Percentiles rank a stretch among this genome's conserved stretches.
Conservation (phyloP, 2,329 filamentous ascomycete genomes). For the Aspergillus brasiliensis region DNA sequence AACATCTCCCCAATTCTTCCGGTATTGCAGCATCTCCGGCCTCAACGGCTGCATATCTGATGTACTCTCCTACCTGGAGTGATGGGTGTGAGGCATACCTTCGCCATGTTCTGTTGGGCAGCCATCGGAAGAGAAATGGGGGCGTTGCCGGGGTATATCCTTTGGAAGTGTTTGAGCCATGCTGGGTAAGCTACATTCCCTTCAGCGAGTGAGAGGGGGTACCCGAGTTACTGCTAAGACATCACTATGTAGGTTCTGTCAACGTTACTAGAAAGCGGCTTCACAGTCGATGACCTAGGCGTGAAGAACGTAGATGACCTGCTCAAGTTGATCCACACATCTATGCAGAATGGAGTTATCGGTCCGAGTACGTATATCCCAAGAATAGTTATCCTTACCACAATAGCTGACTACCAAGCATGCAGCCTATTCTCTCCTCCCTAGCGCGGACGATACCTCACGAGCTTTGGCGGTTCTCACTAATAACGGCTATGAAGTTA, state of each 20-base stretch:
- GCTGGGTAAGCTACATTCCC: conserved; percentile 18
- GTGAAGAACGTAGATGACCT: not conserved
- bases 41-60: conserved; percentile 43
- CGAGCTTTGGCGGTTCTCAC: not conserved
- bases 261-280: conserved; percentile 10
- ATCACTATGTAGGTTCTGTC: not conserved
- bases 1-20: conserved; percentile 32
- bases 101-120: conserved; percentile 16
- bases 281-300: not conserved
- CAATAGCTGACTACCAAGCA: not conserved
- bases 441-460: conserved; percentile 6
- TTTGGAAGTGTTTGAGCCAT: conserved; percentile 26
- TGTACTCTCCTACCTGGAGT: conserved; percentile 33
- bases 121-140: conserved; percentile 15
- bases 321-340: not conserved
- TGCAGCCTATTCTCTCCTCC: conserved; percentile 1
- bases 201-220: not conserved
- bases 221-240: not conserved
- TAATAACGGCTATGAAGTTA: not conserved
- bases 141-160: conserved; percentile 30
- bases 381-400: too few species aligned
- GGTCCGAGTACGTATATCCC: conserved; percentile 2
- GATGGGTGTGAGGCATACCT: conserved; percentile 36
- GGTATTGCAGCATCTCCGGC: conserved; percentile 43
- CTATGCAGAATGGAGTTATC: not conserved